These are phyloP conservation scores for Neckera pumila DNA, from an alignment of 225 moss, liverwort and hornwort genomes.

Conservation along the genomic window DNA sequence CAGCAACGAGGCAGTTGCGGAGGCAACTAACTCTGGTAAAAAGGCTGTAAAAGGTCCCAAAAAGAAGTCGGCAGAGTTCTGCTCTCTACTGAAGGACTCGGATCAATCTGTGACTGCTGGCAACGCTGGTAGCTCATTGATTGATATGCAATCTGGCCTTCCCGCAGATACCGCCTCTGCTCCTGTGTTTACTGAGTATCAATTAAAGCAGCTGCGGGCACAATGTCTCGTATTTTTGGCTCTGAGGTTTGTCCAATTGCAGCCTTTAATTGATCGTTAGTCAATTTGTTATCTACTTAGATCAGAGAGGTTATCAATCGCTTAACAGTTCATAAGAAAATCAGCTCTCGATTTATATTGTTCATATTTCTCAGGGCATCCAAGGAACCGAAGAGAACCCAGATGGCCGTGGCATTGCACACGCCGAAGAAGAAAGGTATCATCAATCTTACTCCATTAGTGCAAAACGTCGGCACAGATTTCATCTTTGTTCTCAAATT, in stretches of 20 bases:
- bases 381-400: conserved; percentile 66
- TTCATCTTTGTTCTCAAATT: not conserved
- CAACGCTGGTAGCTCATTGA: conserved; percentile 21
- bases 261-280: not conserved
- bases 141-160: conserved; percentile 20
- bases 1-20: conserved; percentile 11
- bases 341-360: not conserved
- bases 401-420: conserved; percentile 55
- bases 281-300: not conserved
- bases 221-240: conserved; percentile 66
- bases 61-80: conserved; percentile 54
- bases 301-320: not conserved
- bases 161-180: conserved; percentile 18
- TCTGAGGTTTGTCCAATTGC: conserved; percentile 27
- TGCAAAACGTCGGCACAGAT: not conserved
- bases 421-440: conserved; percentile 88
- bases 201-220: conserved; percentile 75
- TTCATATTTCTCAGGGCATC: conserved; percentile 42
- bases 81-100: conserved; percentile 46
- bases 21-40: conserved; percentile 23
- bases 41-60: conserved; percentile 39
- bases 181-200: conserved; percentile 59
- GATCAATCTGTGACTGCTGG: conserved; percentile 25
- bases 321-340: not conserved
- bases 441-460: not conserved